Base-by-base conservation (phyloP, 495 filamentous ascomycete species). In the Penicillium verhagenii region DNA sequence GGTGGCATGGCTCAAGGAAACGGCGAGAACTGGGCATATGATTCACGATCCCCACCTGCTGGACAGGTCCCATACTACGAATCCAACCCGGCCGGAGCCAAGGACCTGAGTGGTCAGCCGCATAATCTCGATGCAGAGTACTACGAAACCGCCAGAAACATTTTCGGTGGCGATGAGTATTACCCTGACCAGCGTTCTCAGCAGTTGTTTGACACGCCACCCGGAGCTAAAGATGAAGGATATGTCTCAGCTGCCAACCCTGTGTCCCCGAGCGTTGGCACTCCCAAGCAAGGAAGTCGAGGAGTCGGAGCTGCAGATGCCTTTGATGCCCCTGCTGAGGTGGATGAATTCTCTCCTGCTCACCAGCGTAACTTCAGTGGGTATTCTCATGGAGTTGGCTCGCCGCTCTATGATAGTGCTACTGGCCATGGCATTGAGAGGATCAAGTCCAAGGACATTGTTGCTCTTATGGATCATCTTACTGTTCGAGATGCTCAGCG, bases 381-480 rank as follows among this genome's bases (percentile, higher is more conserved):
- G 16, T 89, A 95, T 70, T 96, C 94, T 14, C 91, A 96, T 60
- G 79, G 79, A 4, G 71, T 80, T 26, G 84, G 81, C 29, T 93
- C 90, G 9, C 92, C 92, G 6, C 72, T 97, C 16, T 97, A 97
- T 63, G 94, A 97, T 67, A 86, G 90, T 56, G 82, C 93, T 19
- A 96, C 90, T 6, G 94, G 95, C 24, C 83, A 80, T 46, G 93
- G 92, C 28, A 89, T 96, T 55, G 92, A 97, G 56, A 80, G 86
- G 35, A 99, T 99, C 53, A 86, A 99, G 69, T 96, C 91, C 6
- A 93, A 96, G 72, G 95, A 99, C 67, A 95, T 99, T 61, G 86
- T 97, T 58, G 92, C 94, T 37, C 76, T 99, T 23, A 97, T 99
- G 94, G 92, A 99, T 65, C 94, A 96, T 69, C 87, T 98, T 56